Base-by-base conservation (phyloP, 129 eudicot species). In the Ambrosia trifida region DNA sequence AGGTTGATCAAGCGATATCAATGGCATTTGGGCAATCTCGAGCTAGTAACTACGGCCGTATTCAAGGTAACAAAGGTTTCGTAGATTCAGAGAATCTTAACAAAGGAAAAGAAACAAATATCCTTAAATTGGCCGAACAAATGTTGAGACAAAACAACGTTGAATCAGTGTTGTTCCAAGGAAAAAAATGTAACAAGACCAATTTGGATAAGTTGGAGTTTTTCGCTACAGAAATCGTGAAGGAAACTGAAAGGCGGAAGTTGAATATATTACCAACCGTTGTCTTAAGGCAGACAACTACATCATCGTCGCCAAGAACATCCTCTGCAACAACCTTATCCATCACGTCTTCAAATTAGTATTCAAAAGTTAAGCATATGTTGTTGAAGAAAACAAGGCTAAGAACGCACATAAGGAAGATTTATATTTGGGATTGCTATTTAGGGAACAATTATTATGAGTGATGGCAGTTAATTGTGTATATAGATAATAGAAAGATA, bases 1-100 rank as follows among this genome's bases (percentile, higher is more conserved):
- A 88, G 96, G 96, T 88, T 70, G 96, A 89, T 83, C 91, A 89
- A 76, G 91, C 96, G 1, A 91, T 89, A 53, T 85, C 91, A 1
- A 83, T 89, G 96, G 96, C 96, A 53, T 89, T 89, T 79, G 91
- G 89, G 28, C 80, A 74, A 41, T 74, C 61, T n/a, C 77, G 85
- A 17, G 30, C 66, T 0, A 79, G 70, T 33, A 82, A 83, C 18
- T 89, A 89, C 13, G 71, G 85, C 17, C 85, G 96, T 40, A 85
- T 89, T 32, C 91, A 89, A 65, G 96, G 77, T 10, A 85, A 72
- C 67, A 78, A 78, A 7, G 56, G 77, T 43, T 51, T 77, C 17
- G 3, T 19, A 11, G 38, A 64, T 11, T 70, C 68, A 7, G 65
- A 47, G 16, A 69, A 68, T 14, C 47, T 12, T 41, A 57, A 51